phyloP scores from a whole-genome alignment of 2,329 filamentous ascomycete genomes.

The Exserohilum turcica region DNA sequence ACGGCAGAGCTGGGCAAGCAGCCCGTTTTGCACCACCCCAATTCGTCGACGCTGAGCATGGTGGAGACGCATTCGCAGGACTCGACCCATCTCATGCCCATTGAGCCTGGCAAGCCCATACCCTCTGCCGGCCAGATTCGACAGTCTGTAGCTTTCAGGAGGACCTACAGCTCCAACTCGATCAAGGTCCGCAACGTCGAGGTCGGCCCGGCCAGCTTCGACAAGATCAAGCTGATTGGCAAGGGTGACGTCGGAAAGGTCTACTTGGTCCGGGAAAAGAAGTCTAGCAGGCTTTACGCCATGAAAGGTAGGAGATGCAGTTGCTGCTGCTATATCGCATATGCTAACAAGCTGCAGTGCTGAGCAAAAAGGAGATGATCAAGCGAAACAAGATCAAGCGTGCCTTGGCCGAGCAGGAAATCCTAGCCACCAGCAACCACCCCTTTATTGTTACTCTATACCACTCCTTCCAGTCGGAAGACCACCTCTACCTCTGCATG shows the following conservation, averaged over 20 bases:
- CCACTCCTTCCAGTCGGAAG: constrained; percentile 98
- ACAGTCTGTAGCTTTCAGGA: constrained; percentile 75
- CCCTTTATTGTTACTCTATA: constrained; percentile 98
- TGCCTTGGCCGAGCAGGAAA: constrained; percentile 95
- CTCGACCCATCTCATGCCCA: constrained; percentile 36
- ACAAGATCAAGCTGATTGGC: constrained; percentile 99
- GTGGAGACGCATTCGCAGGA: constrained; percentile 51
- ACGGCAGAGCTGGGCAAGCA: constrained; percentile 89
- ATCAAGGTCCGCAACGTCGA: constrained; percentile 98
- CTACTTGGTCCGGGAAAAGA: constrained; percentile 96
- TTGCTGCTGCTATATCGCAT: neutral
- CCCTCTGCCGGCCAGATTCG: constrained; percentile 69
- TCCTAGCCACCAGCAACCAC: constrained; percentile 96
- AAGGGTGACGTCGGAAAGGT: constrained; percentile 99
- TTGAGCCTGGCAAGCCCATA: constrained; percentile 58
- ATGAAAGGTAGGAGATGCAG: constrained; percentile 79
- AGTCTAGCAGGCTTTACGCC: constrained; percentile 90
- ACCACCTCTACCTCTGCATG: constrained; percentile 99
- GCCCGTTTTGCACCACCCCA: constrained; percentile 66
- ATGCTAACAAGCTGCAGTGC: constrained; percentile 62
- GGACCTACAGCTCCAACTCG: constrained; percentile 98
- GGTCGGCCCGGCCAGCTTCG: constrained; percentile 92
- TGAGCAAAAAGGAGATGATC: constrained; percentile 99
- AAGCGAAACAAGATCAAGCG: constrained; percentile 99
- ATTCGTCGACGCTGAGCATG: constrained; percentile 59